Percentiles rank a stretch among this genome's conserved stretches.
Conservation (phyloP, 2,329 filamentous ascomycete genomes). For the Calcarisporium arbuscula region DNA sequence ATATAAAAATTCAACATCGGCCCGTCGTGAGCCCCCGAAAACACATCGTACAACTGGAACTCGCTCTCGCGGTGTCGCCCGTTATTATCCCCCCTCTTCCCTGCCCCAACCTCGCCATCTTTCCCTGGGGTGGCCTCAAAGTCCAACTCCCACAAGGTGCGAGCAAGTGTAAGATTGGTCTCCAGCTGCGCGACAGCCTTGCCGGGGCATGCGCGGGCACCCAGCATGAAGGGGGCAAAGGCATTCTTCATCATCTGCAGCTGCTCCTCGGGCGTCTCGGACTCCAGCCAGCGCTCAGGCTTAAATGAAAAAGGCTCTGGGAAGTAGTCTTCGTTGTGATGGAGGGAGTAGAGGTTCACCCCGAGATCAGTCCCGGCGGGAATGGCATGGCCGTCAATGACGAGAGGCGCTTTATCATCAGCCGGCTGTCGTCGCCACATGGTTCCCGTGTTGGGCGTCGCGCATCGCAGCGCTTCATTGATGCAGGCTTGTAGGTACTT, state of each 20-base stretch:
- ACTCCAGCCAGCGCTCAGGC: slow-evolving; percentile 10
- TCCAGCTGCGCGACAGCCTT: slow-evolving; percentile 4
- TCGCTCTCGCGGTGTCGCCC: no score
- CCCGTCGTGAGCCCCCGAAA: no score
- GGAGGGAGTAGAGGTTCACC: slow-evolving; percentile 2
- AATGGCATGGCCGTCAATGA: slow-evolving; percentile 4
- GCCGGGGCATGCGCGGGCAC: slow-evolving; percentile 4
- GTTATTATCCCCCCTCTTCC: not conserved
- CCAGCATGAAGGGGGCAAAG: slow-evolving; percentile 4
- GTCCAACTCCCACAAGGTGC: slow-evolving; percentile 5
- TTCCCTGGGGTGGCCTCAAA: slow-evolving; percentile 20
- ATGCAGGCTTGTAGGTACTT: slow-evolving; percentile 4
- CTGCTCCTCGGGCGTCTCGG: slow-evolving; percentile 1
- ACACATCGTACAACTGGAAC: no score
- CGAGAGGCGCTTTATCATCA: not conserved
- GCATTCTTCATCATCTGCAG: not conserved
- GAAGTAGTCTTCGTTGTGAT: slow-evolving; percentile 9
- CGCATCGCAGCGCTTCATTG: slow-evolving; percentile 3
- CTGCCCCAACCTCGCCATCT: no score
- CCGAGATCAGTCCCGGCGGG: slow-evolving; percentile 3
- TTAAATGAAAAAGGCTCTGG: slow-evolving; percentile 11
- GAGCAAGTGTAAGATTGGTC: slow-evolving; percentile 3
- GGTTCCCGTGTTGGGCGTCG: slow-evolving; percentile 1
- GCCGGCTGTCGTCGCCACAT: slow-evolving; percentile 3
- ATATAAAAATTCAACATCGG: no score